These are phyloP conservation scores for Capronia americana DNA, from an alignment of 2,329 filamentous ascomycete species.

Conservation along the genomic window DNA sequence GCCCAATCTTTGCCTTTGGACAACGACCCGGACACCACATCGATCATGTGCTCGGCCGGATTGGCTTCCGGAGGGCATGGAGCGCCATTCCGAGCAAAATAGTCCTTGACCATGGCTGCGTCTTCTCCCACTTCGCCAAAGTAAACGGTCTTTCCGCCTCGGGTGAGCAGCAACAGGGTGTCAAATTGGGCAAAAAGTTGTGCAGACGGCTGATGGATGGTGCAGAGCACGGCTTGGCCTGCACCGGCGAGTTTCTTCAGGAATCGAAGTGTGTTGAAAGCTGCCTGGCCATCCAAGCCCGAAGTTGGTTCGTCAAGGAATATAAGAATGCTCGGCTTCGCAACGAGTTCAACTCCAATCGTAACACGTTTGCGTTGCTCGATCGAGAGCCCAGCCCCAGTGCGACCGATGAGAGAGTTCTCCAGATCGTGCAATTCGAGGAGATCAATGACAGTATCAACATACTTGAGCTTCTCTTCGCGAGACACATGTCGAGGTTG, in stretches of 20 bases:
- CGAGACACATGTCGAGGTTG: constrained; percentile 60
- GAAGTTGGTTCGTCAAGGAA: constrained; percentile 75
- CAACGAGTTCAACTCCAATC: constrained; percentile 74
- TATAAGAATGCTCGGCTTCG: constrained; percentile 69
- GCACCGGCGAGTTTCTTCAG: constrained; percentile 68
- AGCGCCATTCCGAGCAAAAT: constrained; percentile 69
- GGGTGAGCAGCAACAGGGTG: constrained; percentile 70
- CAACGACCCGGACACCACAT: constrained; percentile 54
- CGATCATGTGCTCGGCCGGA: constrained; percentile 37
- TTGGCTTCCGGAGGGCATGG: constrained; percentile 51
- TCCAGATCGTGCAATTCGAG: constrained; percentile 68
- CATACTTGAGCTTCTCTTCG: constrained; percentile 68
- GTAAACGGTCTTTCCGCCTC: constrained; percentile 73
- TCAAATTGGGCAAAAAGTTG: constrained; percentile 73
- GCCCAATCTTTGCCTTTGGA: constrained; percentile 69
- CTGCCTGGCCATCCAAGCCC: constrained; percentile 71
- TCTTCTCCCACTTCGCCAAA: constrained; percentile 73
- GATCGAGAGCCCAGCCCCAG: constrained; percentile 58
- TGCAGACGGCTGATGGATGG: constrained; percentile 72
- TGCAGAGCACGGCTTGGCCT: constrained; percentile 73
- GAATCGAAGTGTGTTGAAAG: constrained; percentile 70
- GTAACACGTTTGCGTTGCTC: constrained; percentile 73
- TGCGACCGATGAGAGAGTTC: constrained; percentile 64
- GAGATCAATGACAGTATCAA: constrained; percentile 68
- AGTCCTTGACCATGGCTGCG: constrained; percentile 67